phyloP scores from a whole-genome alignment of 495 filamentous ascomycete genomes.

The Daldinia caldariorum region DNA sequence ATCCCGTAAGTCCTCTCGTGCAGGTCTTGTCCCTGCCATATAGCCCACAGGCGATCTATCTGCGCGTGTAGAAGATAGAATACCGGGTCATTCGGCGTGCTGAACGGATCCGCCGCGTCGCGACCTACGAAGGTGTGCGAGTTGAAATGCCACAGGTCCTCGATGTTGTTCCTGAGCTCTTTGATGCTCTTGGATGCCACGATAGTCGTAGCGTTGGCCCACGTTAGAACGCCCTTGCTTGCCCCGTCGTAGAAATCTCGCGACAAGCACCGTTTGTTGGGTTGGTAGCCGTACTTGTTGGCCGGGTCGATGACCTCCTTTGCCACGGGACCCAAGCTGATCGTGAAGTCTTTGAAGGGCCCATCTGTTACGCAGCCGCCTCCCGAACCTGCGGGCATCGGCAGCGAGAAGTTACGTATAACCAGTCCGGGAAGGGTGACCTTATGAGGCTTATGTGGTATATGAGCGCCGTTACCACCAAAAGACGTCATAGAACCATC shows the following conservation, averaged over 20 bases:
- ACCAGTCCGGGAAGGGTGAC: slow-evolving; percentile 41
- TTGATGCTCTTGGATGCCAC: slow-evolving; percentile 30
- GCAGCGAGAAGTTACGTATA: slow-evolving; percentile 41
- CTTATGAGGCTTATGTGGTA: slow-evolving; percentile 45
- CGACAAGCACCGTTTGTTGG: slow-evolving; percentile 68
- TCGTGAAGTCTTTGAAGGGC: slow-evolving; percentile 56
- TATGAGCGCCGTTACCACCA: slow-evolving; percentile 65
- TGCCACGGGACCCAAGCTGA: slow-evolving; percentile 38
- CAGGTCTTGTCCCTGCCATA: slow-evolving; percentile 67
- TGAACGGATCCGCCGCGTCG: slow-evolving; percentile 59
- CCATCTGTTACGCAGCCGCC: slow-evolving; percentile 71
- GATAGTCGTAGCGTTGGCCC: slow-evolving; percentile 32
- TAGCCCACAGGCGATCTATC: slow-evolving; percentile 72
- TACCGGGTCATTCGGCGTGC: slow-evolving; percentile 67
- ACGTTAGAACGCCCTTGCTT: slow-evolving; percentile 25
- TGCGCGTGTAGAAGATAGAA: slow-evolving; percentile 74
- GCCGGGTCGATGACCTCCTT: slow-evolving; percentile 51
- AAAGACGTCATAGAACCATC: slow-evolving; percentile 69
- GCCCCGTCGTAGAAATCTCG: slow-evolving; percentile 64
- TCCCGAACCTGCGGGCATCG: slow-evolving; percentile 63
- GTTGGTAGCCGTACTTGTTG: slow-evolving; percentile 33
- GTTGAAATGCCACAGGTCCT: slow-evolving; percentile 31
- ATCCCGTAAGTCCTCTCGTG: slow-evolving; percentile 32
- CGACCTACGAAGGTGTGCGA: slow-evolving; percentile 44
- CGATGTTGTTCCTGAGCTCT: slow-evolving; percentile 30